Conservation (phyloP, 768 basidiomycete species). For the Chiua virens region DNA sequence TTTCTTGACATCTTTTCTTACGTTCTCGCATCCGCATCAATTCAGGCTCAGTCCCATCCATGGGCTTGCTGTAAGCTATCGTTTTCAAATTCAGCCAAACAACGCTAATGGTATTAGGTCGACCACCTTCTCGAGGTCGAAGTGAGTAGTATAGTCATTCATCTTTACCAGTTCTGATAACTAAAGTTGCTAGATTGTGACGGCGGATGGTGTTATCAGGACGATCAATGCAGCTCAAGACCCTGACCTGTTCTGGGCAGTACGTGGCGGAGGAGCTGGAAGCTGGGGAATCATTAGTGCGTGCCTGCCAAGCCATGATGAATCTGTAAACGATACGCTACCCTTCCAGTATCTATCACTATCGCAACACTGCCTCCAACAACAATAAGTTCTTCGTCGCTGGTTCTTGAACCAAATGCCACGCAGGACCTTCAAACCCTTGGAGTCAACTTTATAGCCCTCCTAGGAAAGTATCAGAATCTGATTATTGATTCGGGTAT, state of each 20-base stretch:
- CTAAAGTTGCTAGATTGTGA: constrained; percentile 32
- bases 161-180: neutral
- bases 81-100: neutral
- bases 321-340: too few relatives aligned
- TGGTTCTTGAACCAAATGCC: constrained; percentile 9
- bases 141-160: constrained; percentile 2
- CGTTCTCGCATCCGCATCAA: too few relatives aligned
- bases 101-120: constrained; percentile 27
- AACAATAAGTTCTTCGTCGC: constrained; percentile 10
- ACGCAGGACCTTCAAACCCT: constrained; percentile 10
- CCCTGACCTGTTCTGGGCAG: constrained; percentile 53
- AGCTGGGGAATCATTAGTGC: constrained; percentile 46
- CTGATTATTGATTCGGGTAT: constrained; percentile 14
- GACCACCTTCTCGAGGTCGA: constrained; percentile 48
- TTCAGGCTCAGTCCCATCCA: constrained; percentile 35
- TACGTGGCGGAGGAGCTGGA: constrained; percentile 53
- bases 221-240: constrained; percentile 42
- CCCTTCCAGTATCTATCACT: constrained; percentile 17
- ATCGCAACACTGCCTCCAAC: constrained; percentile 10
- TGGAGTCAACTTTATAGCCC: constrained; percentile 17
- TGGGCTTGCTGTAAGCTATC: constrained; percentile 40
- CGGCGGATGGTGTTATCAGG: constrained; percentile 38
- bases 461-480: constrained; percentile 22
- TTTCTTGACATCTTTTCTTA: neutral
- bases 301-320: neutral